Percentiles rank a stretch among this genome's conserved stretches.
Evolutionary conservation across 257 asterid species (phyloP).

Genomic region (Fraxinus excelsior): DNA sequence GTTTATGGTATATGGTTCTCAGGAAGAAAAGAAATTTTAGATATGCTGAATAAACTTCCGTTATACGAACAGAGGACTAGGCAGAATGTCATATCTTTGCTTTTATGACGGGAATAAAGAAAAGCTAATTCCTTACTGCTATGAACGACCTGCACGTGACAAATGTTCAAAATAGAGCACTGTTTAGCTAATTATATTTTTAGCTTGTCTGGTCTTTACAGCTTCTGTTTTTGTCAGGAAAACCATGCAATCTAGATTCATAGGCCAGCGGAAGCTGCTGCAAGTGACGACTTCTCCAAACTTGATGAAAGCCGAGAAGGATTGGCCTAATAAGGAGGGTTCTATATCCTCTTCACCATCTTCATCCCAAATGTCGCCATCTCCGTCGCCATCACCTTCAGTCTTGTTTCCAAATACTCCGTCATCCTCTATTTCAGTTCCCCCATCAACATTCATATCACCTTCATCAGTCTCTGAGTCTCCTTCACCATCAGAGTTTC

Average conservation of each 20-base stretch:
- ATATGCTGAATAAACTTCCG: neutral
- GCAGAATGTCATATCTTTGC: neutral
- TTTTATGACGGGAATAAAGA: neutral
- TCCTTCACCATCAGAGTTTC: slow-evolving; percentile 36
- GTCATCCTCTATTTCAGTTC: slow-evolving; percentile 24
- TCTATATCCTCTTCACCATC: slow-evolving; percentile 23
- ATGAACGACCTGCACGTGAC: neutral
- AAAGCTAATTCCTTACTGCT: neutral
- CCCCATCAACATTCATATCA: slow-evolving; percentile 31
- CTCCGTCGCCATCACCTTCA: neutral
- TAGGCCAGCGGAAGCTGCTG: slow-evolving; percentile 31
- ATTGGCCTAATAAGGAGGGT: neutral
- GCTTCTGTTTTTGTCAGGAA: slow-evolving; percentile 30
- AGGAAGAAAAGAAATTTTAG: neutral
- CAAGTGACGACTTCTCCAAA: slow-evolving; percentile 13
- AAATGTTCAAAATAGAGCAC: neutral
- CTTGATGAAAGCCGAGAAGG: slow-evolving; percentile 20
- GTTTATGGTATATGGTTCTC: neutral
- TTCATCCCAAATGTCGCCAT: slow-evolving; percentile 11
- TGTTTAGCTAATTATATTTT: neutral
- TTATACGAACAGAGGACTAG: neutral
- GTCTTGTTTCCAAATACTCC: slow-evolving; percentile 12
- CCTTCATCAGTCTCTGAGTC: slow-evolving; percentile 14
- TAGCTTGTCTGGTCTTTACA: neutral
- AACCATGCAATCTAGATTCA: slow-evolving; percentile 10